phyloP scores from a whole-genome alignment of 129 eudicot species.

The Flaveria trinervia region DNA sequence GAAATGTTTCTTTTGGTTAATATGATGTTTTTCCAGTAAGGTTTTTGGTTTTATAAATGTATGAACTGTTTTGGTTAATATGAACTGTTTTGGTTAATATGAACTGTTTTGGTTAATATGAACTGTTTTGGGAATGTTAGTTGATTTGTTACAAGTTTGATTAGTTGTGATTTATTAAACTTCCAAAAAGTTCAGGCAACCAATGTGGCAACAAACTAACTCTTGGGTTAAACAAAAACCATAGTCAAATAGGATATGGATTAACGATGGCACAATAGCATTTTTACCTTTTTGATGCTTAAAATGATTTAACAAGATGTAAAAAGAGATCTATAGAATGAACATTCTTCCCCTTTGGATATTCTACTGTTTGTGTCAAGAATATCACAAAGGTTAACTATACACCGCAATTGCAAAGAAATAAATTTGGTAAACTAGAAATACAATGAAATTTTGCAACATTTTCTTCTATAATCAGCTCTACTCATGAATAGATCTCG shows the following conservation, averaged over 20 bases:
- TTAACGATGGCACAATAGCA: slow-evolving; percentile 30
- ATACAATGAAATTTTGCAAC: slow-evolving; percentile 25
- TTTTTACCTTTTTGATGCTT: background rate
- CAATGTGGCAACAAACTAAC: background rate
- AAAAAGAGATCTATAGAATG: slow-evolving; percentile 31
- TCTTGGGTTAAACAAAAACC: background rate
- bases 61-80: background rate
- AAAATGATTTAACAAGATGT: slow-evolving; percentile 10
- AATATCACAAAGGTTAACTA: slow-evolving; percentile 13
- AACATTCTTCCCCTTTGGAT: slow-evolving; percentile 17
- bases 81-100: too few relatives aligned
- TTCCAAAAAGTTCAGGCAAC: slow-evolving; percentile 9
- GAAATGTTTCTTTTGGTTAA: background rate
- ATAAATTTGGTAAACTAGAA: slow-evolving; percentile 27
- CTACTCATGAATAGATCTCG: background rate
- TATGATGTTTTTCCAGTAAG: background rate
- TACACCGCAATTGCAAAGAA: slow-evolving; percentile 11
- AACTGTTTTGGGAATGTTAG: too few relatives aligned
- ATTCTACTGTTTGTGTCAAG: slow-evolving; percentile 24
- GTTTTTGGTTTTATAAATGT: background rate
- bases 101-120: too few relatives aligned
- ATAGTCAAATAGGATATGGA: slow-evolving; percentile 7
- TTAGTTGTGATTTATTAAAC: too few relatives aligned
- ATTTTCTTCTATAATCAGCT: slow-evolving; percentile 19
- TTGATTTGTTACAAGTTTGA: too few relatives aligned